Evolutionary conservation across 352 stramenopile genomes (phyloP), one percentile per base, ranked within the genome.

Genomic region (Pythium periplocum): DNA sequence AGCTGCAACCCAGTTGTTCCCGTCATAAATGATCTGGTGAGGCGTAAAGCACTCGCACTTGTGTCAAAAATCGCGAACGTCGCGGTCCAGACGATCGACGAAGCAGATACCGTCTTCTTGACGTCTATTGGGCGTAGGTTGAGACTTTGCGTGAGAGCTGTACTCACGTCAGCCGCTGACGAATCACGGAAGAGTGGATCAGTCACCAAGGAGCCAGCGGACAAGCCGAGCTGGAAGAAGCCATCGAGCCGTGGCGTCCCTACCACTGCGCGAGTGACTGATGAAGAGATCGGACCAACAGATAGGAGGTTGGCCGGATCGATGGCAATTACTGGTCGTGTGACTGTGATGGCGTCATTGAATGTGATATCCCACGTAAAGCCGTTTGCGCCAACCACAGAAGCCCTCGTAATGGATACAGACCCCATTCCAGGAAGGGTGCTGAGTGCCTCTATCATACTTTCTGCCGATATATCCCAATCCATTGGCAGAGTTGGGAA

Each of bases 311-410:
- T 63, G n/a, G 38, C 47, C 33, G 53, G 53, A 11, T 38, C 17
- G 3, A 69, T 36, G 9, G 41, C 52, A 8, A 76, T 3, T 26
- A 79, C 32, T 30, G 61, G 55, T 0, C 69, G 57, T n/a, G 54
- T 45, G 0, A 37, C 44, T 40, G 40, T 34, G 9, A 60, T 51
- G 4, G 53, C 33, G 2, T 46, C 53, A 6, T 53, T 33, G 38
- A 75, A 76, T 2, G 66, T 79, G 55, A 79, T 45, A n/a, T 59
- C 47, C 63, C 66, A 75, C 4, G 53, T 36, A 35, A 57, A 79
- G 1, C 66, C 67, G 34, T 58, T 33, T 0, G n/a, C 26, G 45
- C 41, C 67, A 1, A 39, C 12, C 1, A 49, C 34, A 30, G 35
- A 6, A 17, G 51, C 44, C 41, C 61, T 43, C 2, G 45, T 51